Base-by-base conservation (phyloP, 2,329 filamentous ascomycete genomes). In the Paecilomyces sp. region DNA sequence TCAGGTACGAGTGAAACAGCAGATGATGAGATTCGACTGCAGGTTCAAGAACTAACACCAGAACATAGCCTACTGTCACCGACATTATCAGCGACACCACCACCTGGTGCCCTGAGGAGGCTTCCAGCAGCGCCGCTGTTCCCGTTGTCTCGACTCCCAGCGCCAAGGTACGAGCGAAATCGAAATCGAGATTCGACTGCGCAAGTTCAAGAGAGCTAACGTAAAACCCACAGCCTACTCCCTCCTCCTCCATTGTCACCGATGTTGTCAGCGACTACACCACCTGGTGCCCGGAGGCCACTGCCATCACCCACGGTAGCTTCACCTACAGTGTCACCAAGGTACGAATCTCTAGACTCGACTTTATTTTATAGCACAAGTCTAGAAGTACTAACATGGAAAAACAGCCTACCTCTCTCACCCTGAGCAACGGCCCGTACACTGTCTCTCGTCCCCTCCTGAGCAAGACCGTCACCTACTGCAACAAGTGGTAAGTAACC, bases 391-490 rank as follows among this genome's bases (percentile, higher is more conserved):
- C 52, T 59, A 24, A 53, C 28, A 31, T 50, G 56, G 9, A 30
- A 28, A 25, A 18, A 5, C 67, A 85, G 83, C 77, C 87, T 72
- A 87, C 85, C 74, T 87, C 85, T 74, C 76, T 89, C 75, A 89
- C 87, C 79, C 84, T 89, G 81, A 85, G 85, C 68, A 80, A 88
- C 82, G 88, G 87, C 83, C 84, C 86, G 68, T 89, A 86, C 86
- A 90, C 81, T 55, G 78, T 85, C 66, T 82, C 80, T 57, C 76
- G 79, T 70, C 79, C 84, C 62, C 74, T 82, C 66, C 67, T 72
- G 64, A 81, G 80, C 58, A 72, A 85, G 64, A 85, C 81, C 67
- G 79, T 87, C 65, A 74, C 73, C 65, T 67, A 72, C 67, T 77
- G 75, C 70, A 69, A 70, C 68, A 64, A 72, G 67, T 76, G 76